Percentiles rank a stretch among this genome's conserved stretches.
These are phyloP conservation scores for Clathrospora elynae DNA, from an alignment of 2,329 filamentous ascomycete species.

Conservation along the genomic window DNA sequence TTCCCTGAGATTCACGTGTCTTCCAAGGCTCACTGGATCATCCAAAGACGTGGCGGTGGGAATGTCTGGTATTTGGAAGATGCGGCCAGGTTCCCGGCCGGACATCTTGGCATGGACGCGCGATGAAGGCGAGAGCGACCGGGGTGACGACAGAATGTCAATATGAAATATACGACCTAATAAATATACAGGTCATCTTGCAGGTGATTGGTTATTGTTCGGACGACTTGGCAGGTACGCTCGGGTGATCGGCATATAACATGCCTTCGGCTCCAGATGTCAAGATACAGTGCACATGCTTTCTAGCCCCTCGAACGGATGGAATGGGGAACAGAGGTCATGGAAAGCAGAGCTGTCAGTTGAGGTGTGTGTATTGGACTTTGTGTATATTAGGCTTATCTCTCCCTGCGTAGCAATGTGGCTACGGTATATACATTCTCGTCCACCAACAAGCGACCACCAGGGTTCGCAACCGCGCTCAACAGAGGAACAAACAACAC, in stretches of 20 bases:
- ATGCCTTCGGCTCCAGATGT: conserved; percentile 11
- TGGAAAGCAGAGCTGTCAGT: too few relatives aligned
- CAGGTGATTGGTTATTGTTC: too few relatives aligned
- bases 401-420: too few relatives aligned
- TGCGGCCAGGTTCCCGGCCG: conserved; percentile 13
- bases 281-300: too few relatives aligned
- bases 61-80: conserved; percentile 3
- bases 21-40: conserved; percentile 3
- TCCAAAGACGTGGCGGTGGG: conserved; percentile 8
- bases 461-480: neutral
- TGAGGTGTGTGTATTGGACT: too few relatives aligned
- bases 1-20: conserved; percentile 1
- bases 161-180: neutral
- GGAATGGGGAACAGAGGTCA: too few relatives aligned
- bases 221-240: conserved; percentile 22
- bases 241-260: conserved; percentile 5
- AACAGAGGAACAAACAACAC: neutral
- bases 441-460: neutral
- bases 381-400: too few relatives aligned
- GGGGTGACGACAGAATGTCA: neutral
- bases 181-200: neutral
- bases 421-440: neutral
- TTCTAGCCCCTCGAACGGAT: too few relatives aligned
- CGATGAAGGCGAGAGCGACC: conserved; percentile 3
- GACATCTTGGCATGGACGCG: conserved; percentile 29